A percentile compares a stretch with the other conserved stretches of the same genome.
phyloP scores from a whole-genome alignment of 495 filamentous ascomycete species.

The Lasiosphaeriaceae sp. region DNA sequence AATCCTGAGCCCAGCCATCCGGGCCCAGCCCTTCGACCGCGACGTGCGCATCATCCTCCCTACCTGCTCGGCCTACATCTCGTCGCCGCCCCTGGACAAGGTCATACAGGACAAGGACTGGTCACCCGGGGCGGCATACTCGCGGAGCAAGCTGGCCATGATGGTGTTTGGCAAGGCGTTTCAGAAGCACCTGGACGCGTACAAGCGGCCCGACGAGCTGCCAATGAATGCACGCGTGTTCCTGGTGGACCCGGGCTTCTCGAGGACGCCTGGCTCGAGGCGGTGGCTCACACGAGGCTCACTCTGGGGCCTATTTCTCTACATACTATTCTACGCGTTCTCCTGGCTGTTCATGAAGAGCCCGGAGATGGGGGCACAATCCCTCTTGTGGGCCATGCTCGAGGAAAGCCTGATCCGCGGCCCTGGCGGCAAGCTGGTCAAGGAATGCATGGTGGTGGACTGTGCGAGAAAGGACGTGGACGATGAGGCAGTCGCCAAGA shows the following conservation, averaged over 20 bases:
- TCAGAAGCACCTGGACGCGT: slow-evolving; percentile 80
- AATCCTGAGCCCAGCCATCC: slow-evolving; percentile 81
- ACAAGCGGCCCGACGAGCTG: slow-evolving; percentile 74
- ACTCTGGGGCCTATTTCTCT: slow-evolving; percentile 74
- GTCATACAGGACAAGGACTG: slow-evolving; percentile 45
- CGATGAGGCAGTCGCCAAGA: slow-evolving; percentile 73
- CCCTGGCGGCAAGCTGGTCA: slow-evolving; percentile 67
- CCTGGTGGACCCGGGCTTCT: slow-evolving; percentile 79
- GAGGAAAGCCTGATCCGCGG: slow-evolving; percentile 63
- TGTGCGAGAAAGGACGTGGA: slow-evolving; percentile 68
- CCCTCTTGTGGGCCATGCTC: slow-evolving; percentile 80
- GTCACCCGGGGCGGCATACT: slow-evolving; percentile 59
- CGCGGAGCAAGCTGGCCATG: slow-evolving; percentile 81
- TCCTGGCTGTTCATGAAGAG: slow-evolving; percentile 90
- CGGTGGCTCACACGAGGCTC: slow-evolving; percentile 82
- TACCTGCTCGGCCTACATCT: slow-evolving; percentile 82
- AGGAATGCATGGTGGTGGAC: slow-evolving; percentile 79
- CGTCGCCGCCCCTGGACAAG: slow-evolving; percentile 55
- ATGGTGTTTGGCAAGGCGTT: slow-evolving; percentile 84
- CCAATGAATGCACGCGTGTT: slow-evolving; percentile 77
- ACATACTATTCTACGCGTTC: slow-evolving; percentile 71
- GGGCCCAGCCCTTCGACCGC: slow-evolving; percentile 86
- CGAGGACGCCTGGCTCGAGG: slow-evolving; percentile 79
- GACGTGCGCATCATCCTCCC: slow-evolving; percentile 86
- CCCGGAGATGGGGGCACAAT: slow-evolving; percentile 76